A percentile compares a stretch with the other conserved stretches of the same genome.
Conservation (phyloP, 2,329 filamentous ascomycete genomes). For the Fusarium heterosporum region DNA sequence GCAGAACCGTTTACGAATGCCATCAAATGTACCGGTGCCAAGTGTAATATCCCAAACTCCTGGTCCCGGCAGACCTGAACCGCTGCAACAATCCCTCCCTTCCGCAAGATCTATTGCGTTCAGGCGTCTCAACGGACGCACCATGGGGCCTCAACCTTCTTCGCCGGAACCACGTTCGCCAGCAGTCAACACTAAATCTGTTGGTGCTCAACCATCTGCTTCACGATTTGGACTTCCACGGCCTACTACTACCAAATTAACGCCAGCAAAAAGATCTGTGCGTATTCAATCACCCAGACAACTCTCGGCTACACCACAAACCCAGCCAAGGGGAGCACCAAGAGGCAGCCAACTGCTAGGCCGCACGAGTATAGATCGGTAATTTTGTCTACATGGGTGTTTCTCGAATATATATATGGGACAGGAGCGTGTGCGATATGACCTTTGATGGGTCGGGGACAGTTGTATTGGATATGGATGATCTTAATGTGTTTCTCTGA, state of each 20-base stretch:
- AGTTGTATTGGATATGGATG: slow-evolving; percentile 9
- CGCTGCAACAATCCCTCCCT: slow-evolving; percentile 10
- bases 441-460: neutral
- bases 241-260: slow-evolving; percentile 15
- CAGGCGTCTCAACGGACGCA: slow-evolving; percentile 19
- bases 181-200: slow-evolving; percentile 32
- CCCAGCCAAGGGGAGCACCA: slow-evolving; percentile 8
- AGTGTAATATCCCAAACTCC: slow-evolving; percentile 7
- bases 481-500: slow-evolving; percentile 32
- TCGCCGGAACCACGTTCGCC: slow-evolving; percentile 22
- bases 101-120: slow-evolving; percentile 26
- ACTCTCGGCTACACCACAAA: slow-evolving; percentile 30
- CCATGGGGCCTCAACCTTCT: slow-evolving; percentile 15
- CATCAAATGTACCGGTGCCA: neutral
- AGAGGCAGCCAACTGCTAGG: slow-evolving; percentile 18
- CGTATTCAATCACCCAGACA: slow-evolving; percentile 43
- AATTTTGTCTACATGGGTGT: slow-evolving; percentile 5
- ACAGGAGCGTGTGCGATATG: neutral
- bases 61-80: neutral
- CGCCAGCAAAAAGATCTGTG: slow-evolving; percentile 40
- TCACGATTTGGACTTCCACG: slow-evolving; percentile 22
- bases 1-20: slow-evolving; percentile 11
- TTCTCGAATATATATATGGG: slow-evolving; percentile 15
- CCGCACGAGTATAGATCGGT: slow-evolving; percentile 21
- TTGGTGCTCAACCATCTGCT: slow-evolving; percentile 33